phyloP scores from a whole-genome alignment of 129 eudicot species.

The Rutidosis leptorrhynchoides region DNA sequence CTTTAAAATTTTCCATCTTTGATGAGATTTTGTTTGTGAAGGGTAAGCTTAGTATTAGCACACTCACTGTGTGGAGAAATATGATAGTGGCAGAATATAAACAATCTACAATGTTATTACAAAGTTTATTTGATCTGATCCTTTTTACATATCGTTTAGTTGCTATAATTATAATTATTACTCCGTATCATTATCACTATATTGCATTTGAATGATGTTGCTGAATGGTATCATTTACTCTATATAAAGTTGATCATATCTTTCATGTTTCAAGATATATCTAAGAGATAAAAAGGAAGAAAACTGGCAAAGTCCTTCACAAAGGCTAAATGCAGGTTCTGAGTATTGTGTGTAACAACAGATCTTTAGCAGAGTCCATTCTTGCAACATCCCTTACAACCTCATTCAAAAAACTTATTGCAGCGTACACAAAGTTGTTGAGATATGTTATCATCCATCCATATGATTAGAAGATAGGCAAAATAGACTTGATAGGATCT shows the following conservation, averaged over 20 bases:
- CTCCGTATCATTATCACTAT: not conserved
- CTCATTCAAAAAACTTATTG: too few species aligned
- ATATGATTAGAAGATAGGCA: too few species aligned
- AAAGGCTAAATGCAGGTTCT: too few species aligned
- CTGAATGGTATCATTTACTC: not conserved
- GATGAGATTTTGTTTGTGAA: not conserved
- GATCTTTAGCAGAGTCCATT: too few species aligned
- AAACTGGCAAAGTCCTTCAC: constrained; percentile 20
- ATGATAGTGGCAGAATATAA: not conserved
- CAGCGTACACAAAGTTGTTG: too few species aligned
- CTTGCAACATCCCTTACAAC: too few species aligned
- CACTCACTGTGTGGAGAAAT: not conserved
- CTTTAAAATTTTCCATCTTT: not conserved
- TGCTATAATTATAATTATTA: too few species aligned
- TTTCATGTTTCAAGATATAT: not conserved
- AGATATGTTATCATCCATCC: too few species aligned
- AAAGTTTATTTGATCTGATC: not conserved
- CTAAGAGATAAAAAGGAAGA: not conserved
- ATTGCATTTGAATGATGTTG: not conserved
- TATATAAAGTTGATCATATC: not conserved
- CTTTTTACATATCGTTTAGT: not conserved
- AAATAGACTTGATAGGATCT: too few species aligned
- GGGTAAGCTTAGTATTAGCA: not conserved
- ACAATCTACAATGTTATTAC: not conserved
- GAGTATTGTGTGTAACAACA: too few species aligned